A percentile compares a stretch with the other conserved stretches of the same genome.
Evolutionary conservation across 2,329 filamentous ascomycete species (phyloP).

Genomic region (Nannizzia gypsea): DNA sequence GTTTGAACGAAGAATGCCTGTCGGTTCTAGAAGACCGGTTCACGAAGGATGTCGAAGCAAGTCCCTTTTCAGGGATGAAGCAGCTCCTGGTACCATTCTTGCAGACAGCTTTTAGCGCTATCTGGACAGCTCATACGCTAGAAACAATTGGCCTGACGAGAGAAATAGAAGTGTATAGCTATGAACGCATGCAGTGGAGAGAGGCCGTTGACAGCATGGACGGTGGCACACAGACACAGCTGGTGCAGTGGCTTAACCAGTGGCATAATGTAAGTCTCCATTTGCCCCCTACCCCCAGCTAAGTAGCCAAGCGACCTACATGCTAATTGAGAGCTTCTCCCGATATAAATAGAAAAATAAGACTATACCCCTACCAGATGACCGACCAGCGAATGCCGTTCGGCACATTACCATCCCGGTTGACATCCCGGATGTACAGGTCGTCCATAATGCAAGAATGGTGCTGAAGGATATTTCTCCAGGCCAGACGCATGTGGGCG

Average conservation of each 20-base stretch:
- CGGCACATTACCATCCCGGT: slow-evolving; percentile 75
- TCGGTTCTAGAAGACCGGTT: slow-evolving; percentile 39
- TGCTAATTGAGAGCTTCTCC: background rate
- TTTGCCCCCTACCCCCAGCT: no score
- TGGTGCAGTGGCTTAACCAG: slow-evolving; percentile 23
- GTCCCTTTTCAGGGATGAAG: slow-evolving; percentile 36
- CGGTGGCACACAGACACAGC: slow-evolving; percentile 29
- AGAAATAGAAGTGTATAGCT: slow-evolving; percentile 41
- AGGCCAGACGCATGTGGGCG: slow-evolving; percentile 29
- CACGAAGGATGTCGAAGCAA: slow-evolving; percentile 34
- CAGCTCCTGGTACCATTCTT: slow-evolving; percentile 43
- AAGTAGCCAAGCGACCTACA: background rate
- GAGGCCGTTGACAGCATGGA: slow-evolving; percentile 42
- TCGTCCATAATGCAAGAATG: slow-evolving; percentile 61
- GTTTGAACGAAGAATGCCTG: slow-evolving; percentile 61
- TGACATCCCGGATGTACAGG: slow-evolving; percentile 69
- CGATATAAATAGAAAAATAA: slow-evolving; percentile 18
- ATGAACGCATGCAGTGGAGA: slow-evolving; percentile 44
- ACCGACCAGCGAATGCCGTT: slow-evolving; percentile 28
- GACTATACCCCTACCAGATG: slow-evolving; percentile 22
- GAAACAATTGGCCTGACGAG: slow-evolving; percentile 44
- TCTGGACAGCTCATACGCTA: slow-evolving; percentile 38
- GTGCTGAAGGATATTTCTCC: slow-evolving; percentile 5
- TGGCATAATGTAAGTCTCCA: slow-evolving; percentile 44
- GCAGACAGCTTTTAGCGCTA: slow-evolving; percentile 34